Evolutionary conservation across 129 eudicot species (phyloP), one percentile per base, ranked within the genome.

Genomic region (Centrapalus pauciflorus): DNA sequence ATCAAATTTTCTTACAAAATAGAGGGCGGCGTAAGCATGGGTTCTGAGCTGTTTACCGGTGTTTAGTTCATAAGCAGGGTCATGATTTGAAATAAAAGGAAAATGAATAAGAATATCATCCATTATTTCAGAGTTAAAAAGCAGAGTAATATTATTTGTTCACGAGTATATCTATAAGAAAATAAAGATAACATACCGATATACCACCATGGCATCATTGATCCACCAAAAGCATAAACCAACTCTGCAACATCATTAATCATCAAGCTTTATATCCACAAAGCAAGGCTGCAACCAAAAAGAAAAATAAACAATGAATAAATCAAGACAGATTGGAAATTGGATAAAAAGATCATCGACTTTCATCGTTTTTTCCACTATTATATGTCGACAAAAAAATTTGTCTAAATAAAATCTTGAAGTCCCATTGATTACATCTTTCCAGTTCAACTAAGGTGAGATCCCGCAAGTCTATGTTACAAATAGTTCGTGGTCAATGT

Each of bases 21-120:
- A 54, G 76, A 71, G 46, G 51, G 48, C 68, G 64, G 57, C 56
- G 76, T 51, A 71, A 75, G 65, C 57, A 67, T 55, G 76, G 77
- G 50, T 65, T 66, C 57, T 37, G 38, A 56, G n/a, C 63, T 70
- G 51, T 56, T 60, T 71, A 45, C 21, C 30, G 27, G 29, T 64
- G 49, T 40, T 65, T 23, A 29, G 55, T 33, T 66, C 50, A 59
- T 67, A 71, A 58, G 27, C 37, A 46, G 20, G 34, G 43, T 35
- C 33, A 65, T 25, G 20, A 38, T 25, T 14, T 38, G 19, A 20
- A 65, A 17, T 25, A 56, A 17, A 28, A 28, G 40, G 7, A 14
- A 56, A 9, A 56, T 7, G 19, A 24, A 10, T 9, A 55, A 46
- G 8, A 55, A 23, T 68, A 55, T 38, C n/a, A 55, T 28, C 20